phyloP scores from a whole-genome alignment of 2,329 filamentous ascomycete species.

The Cordyceps militaris region DNA sequence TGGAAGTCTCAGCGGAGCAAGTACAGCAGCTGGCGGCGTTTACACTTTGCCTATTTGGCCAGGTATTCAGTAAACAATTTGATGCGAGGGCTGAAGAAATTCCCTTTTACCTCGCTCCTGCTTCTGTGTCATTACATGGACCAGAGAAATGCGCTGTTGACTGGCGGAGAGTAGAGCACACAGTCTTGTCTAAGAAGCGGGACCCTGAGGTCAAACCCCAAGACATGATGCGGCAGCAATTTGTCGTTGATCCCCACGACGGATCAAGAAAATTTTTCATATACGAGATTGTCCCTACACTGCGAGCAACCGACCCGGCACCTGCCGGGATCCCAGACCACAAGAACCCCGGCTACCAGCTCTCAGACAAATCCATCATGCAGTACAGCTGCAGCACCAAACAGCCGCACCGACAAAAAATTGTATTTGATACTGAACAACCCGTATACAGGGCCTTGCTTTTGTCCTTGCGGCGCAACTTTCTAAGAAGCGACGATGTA shows the following conservation, averaged over 20 bases:
- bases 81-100: constrained; percentile 55
- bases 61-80: constrained; percentile 86
- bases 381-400: constrained; percentile 78
- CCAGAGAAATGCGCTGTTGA: not conserved
- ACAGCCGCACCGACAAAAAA: constrained; percentile 46
- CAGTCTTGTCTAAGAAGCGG: not conserved
- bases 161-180: constrained; percentile 41
- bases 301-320: constrained; percentile 59
- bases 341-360: constrained; percentile 35
- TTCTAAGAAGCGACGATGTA: constrained; percentile 56
- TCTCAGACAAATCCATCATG: constrained; percentile 55
- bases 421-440: constrained; percentile 57
- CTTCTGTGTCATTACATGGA: constrained; percentile 20
- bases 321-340: constrained; percentile 48
- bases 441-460: constrained; percentile 73
- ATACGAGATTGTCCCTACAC: constrained; percentile 43
- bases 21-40: constrained; percentile 59
- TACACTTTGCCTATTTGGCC: constrained; percentile 68
- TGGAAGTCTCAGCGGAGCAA: constrained; percentile 37
- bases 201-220: not conserved
- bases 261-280: constrained; percentile 57
- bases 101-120: constrained; percentile 77
- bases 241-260: constrained; percentile 51
- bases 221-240: constrained; percentile 33
- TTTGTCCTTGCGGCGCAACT: constrained; percentile 71